Evolutionary conservation across 306 rosid species (phyloP).

Genomic region (Casuarina cunninghamiana): DNA sequence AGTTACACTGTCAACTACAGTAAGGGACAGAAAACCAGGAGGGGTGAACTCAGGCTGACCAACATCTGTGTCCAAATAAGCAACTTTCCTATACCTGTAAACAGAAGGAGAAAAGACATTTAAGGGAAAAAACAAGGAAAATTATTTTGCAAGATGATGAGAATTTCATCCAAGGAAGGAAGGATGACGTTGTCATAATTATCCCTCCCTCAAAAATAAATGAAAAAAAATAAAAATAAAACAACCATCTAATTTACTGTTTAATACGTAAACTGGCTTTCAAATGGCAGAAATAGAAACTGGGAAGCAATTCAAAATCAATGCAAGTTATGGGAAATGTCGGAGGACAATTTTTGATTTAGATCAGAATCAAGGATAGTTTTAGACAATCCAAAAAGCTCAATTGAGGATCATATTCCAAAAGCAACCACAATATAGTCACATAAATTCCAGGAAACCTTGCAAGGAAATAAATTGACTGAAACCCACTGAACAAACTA

Average conservation of each 20-base stretch:
- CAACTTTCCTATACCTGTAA: slow-evolving; percentile 59
- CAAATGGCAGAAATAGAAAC: neutral
- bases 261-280: neutral
- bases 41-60: slow-evolving; percentile 96
- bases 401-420: neutral
- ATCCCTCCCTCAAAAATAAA: neutral
- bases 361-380: neutral
- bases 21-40: slow-evolving; percentile 78
- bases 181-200: neutral
- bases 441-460: neutral
- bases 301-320: neutral
- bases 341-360: neutral
- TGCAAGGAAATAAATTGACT: neutral
- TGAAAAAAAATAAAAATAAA: neutral
- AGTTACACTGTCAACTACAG: slow-evolving; percentile 52
- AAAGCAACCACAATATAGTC: neutral
- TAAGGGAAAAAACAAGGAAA: neutral
- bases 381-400: neutral
- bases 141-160: neutral
- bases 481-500: neutral
- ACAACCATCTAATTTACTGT: neutral
- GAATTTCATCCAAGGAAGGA: neutral
- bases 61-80: slow-evolving; percentile 83
- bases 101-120: neutral
- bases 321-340: neutral